These are phyloP conservation scores for Podospora pseudopauciseta DNA, from an alignment of 495 filamentous ascomycete species.

Conservation along the genomic window DNA sequence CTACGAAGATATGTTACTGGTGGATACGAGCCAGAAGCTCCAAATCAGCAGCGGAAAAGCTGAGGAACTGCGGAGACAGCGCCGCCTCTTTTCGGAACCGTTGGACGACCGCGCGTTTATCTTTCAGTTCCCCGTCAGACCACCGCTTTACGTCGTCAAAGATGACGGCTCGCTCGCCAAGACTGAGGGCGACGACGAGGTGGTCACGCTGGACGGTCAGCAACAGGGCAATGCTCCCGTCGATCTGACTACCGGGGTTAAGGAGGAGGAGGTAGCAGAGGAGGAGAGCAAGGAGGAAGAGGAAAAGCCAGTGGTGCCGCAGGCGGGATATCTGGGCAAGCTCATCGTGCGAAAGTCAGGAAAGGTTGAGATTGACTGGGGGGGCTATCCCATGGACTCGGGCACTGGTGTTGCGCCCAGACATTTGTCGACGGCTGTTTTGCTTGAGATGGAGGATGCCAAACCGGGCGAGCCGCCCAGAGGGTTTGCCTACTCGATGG, in stretches of 20 bases:
- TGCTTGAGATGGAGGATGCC: slow-evolving; percentile 43
- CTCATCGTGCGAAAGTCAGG: slow-evolving; percentile 59
- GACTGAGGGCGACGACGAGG: slow-evolving; percentile 29
- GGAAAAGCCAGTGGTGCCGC: slow-evolving; percentile 2
- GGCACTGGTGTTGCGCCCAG: slow-evolving; percentile 40
- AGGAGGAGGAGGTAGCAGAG: slow-evolving; percentile 16
- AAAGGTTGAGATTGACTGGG: slow-evolving; percentile 58
- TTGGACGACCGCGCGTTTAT: slow-evolving; percentile 55
- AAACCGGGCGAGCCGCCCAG: slow-evolving; percentile 31
- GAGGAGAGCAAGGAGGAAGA: slow-evolving; percentile 23
- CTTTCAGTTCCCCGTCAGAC: slow-evolving; percentile 61
- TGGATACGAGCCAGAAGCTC: slow-evolving; percentile 19
- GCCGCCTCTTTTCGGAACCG: slow-evolving; percentile 11
- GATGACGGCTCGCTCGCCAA: slow-evolving; percentile 23
- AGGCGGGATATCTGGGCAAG: slow-evolving; percentile 54
- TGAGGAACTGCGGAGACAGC: slow-evolving; percentile 18
- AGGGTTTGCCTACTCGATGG: slow-evolving; percentile 53
- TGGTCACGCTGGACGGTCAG: slow-evolving; percentile 26
- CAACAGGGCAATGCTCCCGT: slow-evolving; percentile 17
- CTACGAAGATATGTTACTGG: background rate
- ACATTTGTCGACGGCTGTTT: slow-evolving; percentile 44
- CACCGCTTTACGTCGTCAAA: slow-evolving; percentile 42
- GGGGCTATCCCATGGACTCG: slow-evolving; percentile 49
- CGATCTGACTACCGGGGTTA: slow-evolving; percentile 28
- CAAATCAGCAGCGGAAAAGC: slow-evolving; percentile 16